Percentiles rank a stretch among this genome's conserved stretches.
Conservation (phyloP, 148 eudicot species). For the Rhododendron henanense region DNA sequence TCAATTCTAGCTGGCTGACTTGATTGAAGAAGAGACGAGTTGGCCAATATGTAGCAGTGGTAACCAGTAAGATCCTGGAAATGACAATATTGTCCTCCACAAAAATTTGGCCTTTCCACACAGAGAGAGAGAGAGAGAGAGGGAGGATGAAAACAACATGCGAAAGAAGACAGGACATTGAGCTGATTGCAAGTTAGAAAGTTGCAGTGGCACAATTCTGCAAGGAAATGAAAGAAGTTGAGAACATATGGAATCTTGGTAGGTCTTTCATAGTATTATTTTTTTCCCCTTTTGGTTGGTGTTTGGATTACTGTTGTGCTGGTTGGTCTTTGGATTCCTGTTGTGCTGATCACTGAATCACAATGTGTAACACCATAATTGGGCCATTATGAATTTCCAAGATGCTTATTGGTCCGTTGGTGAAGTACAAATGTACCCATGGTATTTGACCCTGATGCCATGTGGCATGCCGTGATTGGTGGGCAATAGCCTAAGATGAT, state of each 20-base stretch:
- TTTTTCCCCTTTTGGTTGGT: too few relatives aligned
- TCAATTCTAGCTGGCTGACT: conserved; percentile 2
- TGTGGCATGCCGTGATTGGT: conserved; percentile 13
- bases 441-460: conserved; percentile 9
- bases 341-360: conserved; percentile 10
- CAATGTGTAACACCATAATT: not conserved
- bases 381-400: not conserved
- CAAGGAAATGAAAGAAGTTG: not conserved
- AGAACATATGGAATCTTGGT: conserved; percentile 2
- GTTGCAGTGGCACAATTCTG: not conserved
- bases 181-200: conserved; percentile 3
- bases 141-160: conserved; percentile 8
- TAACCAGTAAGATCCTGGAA: conserved; percentile 13
- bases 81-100: conserved; percentile 2
- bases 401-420: not conserved
- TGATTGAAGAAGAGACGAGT: conserved; percentile 1
- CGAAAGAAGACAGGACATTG: conserved; percentile 7
- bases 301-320: not conserved
- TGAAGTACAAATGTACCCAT: conserved; percentile 3
- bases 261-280: not conserved
- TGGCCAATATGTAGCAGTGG: not conserved
- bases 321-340: not conserved
- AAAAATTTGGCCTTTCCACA: not conserved
- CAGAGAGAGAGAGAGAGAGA: not conserved
- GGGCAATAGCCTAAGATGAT: not conserved